Conservation (phyloP, 495 filamentous ascomycete genomes). For the Pseudoneurospora amorphoporcata region DNA sequence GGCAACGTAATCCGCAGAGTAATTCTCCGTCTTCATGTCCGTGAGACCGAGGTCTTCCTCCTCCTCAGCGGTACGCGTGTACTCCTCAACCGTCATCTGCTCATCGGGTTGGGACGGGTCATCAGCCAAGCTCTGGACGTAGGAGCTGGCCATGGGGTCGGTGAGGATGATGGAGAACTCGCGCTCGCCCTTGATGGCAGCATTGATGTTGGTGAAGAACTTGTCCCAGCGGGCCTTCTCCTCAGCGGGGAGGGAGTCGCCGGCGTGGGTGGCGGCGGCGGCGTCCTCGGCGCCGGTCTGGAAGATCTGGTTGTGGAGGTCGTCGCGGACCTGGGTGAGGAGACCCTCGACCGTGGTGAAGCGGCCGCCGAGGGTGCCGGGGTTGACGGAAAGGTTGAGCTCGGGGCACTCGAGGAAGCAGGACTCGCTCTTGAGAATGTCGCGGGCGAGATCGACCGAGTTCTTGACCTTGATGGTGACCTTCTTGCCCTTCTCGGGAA, state of each 20-base stretch:
- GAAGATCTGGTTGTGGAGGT: conserved; percentile 78
- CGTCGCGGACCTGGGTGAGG: conserved; percentile 84
- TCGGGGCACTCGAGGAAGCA: conserved; percentile 78
- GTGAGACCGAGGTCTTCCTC: conserved; percentile 80
- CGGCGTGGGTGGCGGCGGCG: conserved; percentile 6
- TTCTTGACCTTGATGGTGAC: conserved; percentile 69
- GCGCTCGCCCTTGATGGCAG: conserved; percentile 69
- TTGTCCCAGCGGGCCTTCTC: conserved; percentile 61
- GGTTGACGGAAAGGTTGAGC: conserved; percentile 70
- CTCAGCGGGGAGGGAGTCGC: conserved; percentile 55
- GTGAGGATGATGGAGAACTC: conserved; percentile 79
- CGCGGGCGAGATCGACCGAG: conserved; percentile 69
- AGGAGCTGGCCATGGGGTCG: conserved; percentile 83
- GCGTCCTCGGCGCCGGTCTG: conserved; percentile 45
- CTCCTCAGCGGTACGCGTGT: conserved; percentile 78
- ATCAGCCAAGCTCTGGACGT: conserved; percentile 77
- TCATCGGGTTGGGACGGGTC: conserved; percentile 60
- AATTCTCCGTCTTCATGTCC: conserved; percentile 89
- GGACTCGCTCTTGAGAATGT: conserved; percentile 94
- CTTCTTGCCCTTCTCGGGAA: conserved; percentile 76
- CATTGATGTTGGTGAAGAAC: conserved; percentile 68
- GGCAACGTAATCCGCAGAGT: conserved; percentile 44
- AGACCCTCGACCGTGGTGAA: conserved; percentile 96
- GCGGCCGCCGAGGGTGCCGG: conserved; percentile 87
- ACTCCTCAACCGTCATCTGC: conserved; percentile 74